These are phyloP conservation scores for Lolium rigidum DNA, from an alignment of 176 grass and related monocot genomes.

Conservation along the genomic window DNA sequence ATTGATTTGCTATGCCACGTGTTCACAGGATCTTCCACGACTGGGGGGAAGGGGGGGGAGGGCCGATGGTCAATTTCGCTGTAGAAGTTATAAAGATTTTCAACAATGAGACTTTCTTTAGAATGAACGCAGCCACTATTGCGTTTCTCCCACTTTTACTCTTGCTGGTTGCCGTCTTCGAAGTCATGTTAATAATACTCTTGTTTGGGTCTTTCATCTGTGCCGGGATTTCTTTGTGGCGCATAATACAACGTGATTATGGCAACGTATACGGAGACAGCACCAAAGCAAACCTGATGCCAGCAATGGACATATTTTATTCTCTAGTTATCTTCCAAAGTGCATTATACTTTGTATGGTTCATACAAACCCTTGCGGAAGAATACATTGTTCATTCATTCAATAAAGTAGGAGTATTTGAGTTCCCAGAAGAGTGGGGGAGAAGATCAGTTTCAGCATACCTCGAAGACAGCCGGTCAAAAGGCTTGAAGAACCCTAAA, in stretches of 20 bases:
- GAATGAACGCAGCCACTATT: too few species aligned
- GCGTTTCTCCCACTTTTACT: too few species aligned
- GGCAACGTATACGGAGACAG: neutral
- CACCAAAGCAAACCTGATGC: neutral
- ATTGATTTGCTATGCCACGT: too few species aligned
- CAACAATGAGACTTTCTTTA: too few species aligned
- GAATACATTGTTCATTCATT: rapidly evolving
- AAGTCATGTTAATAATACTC: too few species aligned
- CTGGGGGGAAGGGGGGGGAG: too few species aligned
- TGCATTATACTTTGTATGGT: neutral
- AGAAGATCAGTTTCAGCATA: rapidly evolving
- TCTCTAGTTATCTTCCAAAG: constrained; percentile 24
- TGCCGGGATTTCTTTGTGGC: neutral
- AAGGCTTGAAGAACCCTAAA: neutral
- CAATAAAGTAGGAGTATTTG: neutral
- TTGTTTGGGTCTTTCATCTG: neutral
- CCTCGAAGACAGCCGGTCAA: neutral
- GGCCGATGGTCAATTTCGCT: too few species aligned
- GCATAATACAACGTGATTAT: neutral
- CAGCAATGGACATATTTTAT: constrained; percentile 14
- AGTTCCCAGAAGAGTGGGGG: neutral
- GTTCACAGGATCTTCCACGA: too few species aligned
- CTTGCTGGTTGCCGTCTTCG: too few species aligned
- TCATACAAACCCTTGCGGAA: rapidly evolving
- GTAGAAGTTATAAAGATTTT: too few species aligned